These are phyloP conservation scores for Fennellomyces sp. DNA, from an alignment of 371 early-diverging fungal genomes.

Conservation along the genomic window DNA sequence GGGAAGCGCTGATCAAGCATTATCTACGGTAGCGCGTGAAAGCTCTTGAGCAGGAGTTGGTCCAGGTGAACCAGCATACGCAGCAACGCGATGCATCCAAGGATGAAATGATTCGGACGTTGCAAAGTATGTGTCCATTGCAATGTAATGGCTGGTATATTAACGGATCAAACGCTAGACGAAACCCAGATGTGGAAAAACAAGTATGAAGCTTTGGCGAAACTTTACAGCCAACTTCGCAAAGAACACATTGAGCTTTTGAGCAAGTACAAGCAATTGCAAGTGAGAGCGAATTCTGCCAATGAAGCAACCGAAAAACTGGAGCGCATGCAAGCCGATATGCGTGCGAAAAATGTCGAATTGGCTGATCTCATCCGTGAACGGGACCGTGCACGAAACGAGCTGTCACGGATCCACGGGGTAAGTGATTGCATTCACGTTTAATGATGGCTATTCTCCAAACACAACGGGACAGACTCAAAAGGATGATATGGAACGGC, in stretches of 20 bases:
- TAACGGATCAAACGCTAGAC: too few species aligned
- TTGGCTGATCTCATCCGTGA: slow-evolving; percentile 84
- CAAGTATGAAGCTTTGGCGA: slow-evolving; percentile 92
- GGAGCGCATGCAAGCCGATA: slow-evolving; percentile 78
- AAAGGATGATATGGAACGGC: slow-evolving; percentile 79
- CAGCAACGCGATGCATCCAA: slow-evolving; percentile 74
- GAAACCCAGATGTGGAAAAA: slow-evolving; percentile 86
- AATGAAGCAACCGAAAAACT: slow-evolving; percentile 75
- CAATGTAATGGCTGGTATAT: too few species aligned
- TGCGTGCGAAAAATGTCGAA: slow-evolving; percentile 81
- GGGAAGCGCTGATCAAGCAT: slow-evolving; percentile 1
- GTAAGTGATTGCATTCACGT: too few species aligned
- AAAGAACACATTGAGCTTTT: slow-evolving; percentile 95
- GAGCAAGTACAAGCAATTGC: slow-evolving; percentile 82
- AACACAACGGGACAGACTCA: slow-evolving; percentile 62
- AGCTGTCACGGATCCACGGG: slow-evolving; percentile 64
- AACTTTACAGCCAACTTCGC: slow-evolving; percentile 92
- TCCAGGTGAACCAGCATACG: slow-evolving; percentile 67
- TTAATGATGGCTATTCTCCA: too few species aligned
- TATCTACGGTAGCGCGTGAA: slow-evolving; percentile 58
- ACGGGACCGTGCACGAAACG: slow-evolving; percentile 79
- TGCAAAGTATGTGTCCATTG: slow-evolving; percentile 64
- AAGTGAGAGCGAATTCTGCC: slow-evolving; percentile 81
- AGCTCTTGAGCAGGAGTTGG: slow-evolving; percentile 83
- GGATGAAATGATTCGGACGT: slow-evolving; percentile 74